Percentiles rank a stretch among this genome's conserved stretches.
phyloP scores from a whole-genome alignment of 495 filamentous ascomycete genomes.

The Penicillium steckii region DNA sequence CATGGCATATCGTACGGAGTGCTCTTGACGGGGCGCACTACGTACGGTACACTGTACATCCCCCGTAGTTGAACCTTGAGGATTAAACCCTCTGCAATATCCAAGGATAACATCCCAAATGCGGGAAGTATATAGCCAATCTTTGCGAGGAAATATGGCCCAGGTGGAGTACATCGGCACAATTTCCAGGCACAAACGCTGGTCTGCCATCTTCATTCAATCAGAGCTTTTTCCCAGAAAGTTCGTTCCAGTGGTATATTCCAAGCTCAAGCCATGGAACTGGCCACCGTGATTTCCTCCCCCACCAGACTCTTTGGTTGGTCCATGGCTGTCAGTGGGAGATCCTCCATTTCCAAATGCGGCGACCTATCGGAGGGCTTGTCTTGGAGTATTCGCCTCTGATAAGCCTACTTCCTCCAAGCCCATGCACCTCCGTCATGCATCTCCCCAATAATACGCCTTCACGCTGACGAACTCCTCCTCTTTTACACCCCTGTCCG shows the following conservation, averaged over 20 bases:
- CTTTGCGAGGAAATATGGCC: background rate
- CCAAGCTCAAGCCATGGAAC: slow-evolving; percentile 14
- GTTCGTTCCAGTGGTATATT: slow-evolving; percentile 9
- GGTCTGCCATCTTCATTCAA: background rate
- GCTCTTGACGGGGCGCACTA: no score
- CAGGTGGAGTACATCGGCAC: slow-evolving; percentile 2
- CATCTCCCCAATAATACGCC: slow-evolving; percentile 13
- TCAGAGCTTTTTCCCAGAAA: slow-evolving; percentile 13
- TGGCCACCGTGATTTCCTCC: background rate
- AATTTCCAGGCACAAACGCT: slow-evolving; percentile 18
- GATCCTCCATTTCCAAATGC: slow-evolving; percentile 4
- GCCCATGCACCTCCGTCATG: background rate
- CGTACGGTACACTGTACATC: no score
- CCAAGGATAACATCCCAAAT: background rate
- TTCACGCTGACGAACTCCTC: slow-evolving; percentile 16
- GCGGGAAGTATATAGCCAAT: slow-evolving; percentile 6
- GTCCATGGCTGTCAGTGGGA: slow-evolving; percentile 14
- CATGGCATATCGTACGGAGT: background rate
- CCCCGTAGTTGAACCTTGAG: background rate
- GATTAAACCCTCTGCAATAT: background rate
- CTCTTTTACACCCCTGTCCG: slow-evolving; percentile 5
- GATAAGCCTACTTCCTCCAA: slow-evolving; percentile 15
- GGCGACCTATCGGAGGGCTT: background rate
- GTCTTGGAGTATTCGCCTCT: background rate
- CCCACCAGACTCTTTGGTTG: slow-evolving; percentile 10